Conservation (phyloP, 2,329 filamentous ascomycete species). For the Aspergillus brunneoviolaceus region DNA sequence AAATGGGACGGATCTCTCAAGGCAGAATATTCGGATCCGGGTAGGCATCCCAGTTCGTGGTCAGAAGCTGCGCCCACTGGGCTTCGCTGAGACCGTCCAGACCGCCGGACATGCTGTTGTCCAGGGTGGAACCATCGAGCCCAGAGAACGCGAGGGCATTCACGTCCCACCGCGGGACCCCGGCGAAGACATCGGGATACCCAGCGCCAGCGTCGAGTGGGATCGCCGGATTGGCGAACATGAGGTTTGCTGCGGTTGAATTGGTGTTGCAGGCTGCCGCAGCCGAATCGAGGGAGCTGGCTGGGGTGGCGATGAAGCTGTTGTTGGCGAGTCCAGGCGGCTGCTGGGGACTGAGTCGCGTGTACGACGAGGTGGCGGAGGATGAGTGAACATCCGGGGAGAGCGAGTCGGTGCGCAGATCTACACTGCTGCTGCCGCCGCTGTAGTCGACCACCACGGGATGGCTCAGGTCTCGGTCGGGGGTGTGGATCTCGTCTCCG, state of each 20-base stretch:
- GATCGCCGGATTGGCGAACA: not conserved
- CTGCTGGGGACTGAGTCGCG: not conserved
- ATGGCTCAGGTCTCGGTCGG: not conserved
- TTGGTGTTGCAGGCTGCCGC: not conserved
- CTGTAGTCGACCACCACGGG: not conserved
- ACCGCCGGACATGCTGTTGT: conserved; percentile 19
- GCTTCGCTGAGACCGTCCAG: conserved; percentile 33
- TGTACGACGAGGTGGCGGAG: not conserved
- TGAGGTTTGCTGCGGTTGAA: not conserved
- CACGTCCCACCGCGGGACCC: conserved; percentile 27
- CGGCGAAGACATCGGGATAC: not conserved
- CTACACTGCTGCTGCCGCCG: not conserved
- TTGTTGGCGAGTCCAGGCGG: not conserved
- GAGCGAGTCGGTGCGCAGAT: not conserved
- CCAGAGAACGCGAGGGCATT: conserved; percentile 12
- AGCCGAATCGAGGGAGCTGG: not conserved
- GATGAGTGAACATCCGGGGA: not conserved
- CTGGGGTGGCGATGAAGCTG: not conserved
- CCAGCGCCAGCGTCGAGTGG: not conserved
- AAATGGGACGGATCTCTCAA: not conserved
- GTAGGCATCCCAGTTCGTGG: conserved; percentile 21
- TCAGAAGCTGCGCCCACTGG: conserved; percentile 38
- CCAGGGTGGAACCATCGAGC: conserved; percentile 15
- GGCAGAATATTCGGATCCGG: not conserved
- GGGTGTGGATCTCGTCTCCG: not conserved